Evolutionary conservation across 108 stramenopile genomes (phyloP).

Genomic region (Discostella stelligeroides): DNA sequence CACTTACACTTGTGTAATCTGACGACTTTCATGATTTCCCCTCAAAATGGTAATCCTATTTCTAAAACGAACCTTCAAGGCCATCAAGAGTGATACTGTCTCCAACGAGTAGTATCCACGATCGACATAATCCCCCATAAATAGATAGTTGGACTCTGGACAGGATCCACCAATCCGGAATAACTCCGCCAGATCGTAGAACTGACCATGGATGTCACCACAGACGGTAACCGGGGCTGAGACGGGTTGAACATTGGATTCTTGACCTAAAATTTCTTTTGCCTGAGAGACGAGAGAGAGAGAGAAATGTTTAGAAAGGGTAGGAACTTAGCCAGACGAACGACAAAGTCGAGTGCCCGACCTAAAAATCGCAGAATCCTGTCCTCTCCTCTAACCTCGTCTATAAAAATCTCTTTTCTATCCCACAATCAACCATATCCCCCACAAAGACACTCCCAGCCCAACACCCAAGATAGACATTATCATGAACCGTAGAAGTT

Average conservation of each 20-base stretch:
- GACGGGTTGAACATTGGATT: conserved; percentile 87
- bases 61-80: conserved; percentile 87
- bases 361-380: no score
- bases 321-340: neutral
- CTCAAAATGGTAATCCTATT: conserved; percentile 87
- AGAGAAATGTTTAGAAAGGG: neutral
- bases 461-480: neutral
- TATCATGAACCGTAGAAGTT: no score
- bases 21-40: conserved; percentile 97
- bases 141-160: conserved; percentile 84
- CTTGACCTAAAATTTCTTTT: conserved; percentile 77
- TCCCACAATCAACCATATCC: no score
- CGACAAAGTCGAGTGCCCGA: neutral
- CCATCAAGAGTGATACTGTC: conserved; percentile 80
- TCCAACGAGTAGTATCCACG: conserved; percentile 94
- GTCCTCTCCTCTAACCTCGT: no score
- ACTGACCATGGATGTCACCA: conserved; percentile 95
- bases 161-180: conserved; percentile 80
- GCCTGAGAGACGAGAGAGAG: conserved; percentile 39
- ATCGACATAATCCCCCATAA: conserved; percentile 95
- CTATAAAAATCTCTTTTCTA: no score
- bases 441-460: no score
- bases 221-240: conserved; percentile 82
- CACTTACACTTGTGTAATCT: conserved; percentile 94
- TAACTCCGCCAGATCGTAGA: conserved; percentile 86